Conservation (phyloP, 495 filamentous ascomycete genomes). For the Darksidea phi region DNA sequence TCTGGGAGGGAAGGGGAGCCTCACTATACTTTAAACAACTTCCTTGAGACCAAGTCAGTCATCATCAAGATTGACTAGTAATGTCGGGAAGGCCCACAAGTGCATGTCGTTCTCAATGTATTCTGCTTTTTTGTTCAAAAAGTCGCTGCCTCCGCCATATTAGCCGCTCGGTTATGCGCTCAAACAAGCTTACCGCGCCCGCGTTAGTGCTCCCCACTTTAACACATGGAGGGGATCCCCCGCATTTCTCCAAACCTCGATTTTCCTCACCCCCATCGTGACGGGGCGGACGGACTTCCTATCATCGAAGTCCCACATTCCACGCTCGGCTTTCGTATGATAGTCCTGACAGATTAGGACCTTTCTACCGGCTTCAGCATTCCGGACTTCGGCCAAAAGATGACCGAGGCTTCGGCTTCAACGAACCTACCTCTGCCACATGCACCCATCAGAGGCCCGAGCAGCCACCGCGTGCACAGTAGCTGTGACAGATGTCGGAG, state of each 20-base stretch:
- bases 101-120: too few relatives aligned
- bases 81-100: not conserved
- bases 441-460: constrained; percentile 12
- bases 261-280: not conserved
- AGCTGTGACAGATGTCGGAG: constrained; percentile 33
- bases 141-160: not conserved
- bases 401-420: constrained; percentile 12
- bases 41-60: constrained; percentile 38
- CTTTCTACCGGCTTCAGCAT: not conserved
- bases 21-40: constrained; percentile 36
- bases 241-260: not conserved
- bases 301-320: constrained; percentile 3
- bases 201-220: not conserved
- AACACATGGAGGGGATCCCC: not conserved
- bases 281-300: constrained; percentile 1
- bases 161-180: constrained; percentile 3
- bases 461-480: constrained; percentile 21
- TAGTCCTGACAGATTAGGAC: not conserved
- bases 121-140: not conserved
- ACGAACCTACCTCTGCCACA: not conserved
- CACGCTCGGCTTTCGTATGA: constrained; percentile 10
- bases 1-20: constrained; percentile 36
- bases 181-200: not conserved
- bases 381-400: not conserved
- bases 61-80: constrained; percentile 32